A percentile compares a stretch with the other conserved stretches of the same genome.
Evolutionary conservation across 768 basidiomycete genomes (phyloP).

Genomic region (Pisolithus microcarpus): DNA sequence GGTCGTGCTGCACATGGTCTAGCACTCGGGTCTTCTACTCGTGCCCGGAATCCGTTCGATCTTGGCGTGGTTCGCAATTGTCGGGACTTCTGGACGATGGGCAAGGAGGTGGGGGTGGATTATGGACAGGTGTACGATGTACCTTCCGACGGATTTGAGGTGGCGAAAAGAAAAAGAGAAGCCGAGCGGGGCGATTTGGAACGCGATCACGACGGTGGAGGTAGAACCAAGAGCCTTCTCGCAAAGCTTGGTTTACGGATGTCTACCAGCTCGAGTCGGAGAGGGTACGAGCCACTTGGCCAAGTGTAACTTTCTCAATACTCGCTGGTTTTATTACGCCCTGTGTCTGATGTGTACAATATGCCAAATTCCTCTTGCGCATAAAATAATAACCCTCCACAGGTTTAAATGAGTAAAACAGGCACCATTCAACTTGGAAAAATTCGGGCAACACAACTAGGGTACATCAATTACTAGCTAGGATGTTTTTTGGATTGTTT

Average conservation of each 20-base stretch:
- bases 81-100: slow-evolving; percentile 90
- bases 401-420: too few relatives aligned
- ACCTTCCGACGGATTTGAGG: slow-evolving; percentile 75
- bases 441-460: too few relatives aligned
- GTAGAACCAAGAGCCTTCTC: slow-evolving; percentile 33
- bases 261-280: slow-evolving; percentile 27
- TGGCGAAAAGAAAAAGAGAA: slow-evolving; percentile 57
- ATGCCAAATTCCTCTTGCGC: neutral
- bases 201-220: slow-evolving; percentile 44
- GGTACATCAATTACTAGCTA: too few relatives aligned
- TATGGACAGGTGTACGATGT: slow-evolving; percentile 89
- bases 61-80: slow-evolving; percentile 72
- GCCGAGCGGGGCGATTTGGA: slow-evolving; percentile 36
- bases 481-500: too few relatives aligned
- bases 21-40: slow-evolving; percentile 50
- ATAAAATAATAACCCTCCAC: too few relatives aligned
- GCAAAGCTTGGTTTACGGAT: slow-evolving; percentile 30
- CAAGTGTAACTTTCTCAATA: slow-evolving; percentile 16
- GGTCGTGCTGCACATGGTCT: slow-evolving; percentile 87
- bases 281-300: slow-evolving; percentile 29
- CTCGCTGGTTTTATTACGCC: neutral
- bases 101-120: slow-evolving; percentile 80
- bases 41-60: slow-evolving; percentile 89
- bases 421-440: too few relatives aligned
- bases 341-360: neutral